Conservation (phyloP, 495 filamentous ascomycete species). For the Aspergillus bertholletiae region DNA sequence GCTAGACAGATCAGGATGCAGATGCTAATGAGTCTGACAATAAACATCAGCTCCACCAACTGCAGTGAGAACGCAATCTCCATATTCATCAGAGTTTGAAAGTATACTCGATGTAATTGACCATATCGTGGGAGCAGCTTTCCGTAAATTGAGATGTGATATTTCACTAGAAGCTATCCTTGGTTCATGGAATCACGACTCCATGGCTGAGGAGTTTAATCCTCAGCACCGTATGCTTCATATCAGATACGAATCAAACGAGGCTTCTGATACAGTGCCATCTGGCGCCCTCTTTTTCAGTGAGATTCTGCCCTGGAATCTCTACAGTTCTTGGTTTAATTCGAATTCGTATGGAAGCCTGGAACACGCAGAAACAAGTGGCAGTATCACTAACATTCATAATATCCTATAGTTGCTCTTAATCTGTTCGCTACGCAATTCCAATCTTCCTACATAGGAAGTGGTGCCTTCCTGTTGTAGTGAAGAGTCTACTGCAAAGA, state of each 20-base stretch:
- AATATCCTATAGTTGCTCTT: too few species aligned
- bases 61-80: too few species aligned
- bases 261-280: too few species aligned
- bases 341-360: neutral
- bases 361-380: neutral
- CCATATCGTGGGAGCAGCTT: too few species aligned
- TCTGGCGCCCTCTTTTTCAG: conserved; percentile 64
- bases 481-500: neutral
- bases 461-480: neutral
- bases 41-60: too few species aligned
- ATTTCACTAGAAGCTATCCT: conserved; percentile 61
- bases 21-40: too few species aligned
- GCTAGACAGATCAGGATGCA: too few species aligned
- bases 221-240: conserved; percentile 76
- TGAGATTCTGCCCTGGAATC: conserved; percentile 41
- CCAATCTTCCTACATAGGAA: neutral
- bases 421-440: too few species aligned
- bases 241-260: conserved; percentile 55
- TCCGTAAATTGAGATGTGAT: too few species aligned
- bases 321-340: conserved; percentile 29
- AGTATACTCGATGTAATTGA: too few species aligned
- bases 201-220: conserved; percentile 82
- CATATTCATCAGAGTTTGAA: too few species aligned
- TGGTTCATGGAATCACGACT: conserved; percentile 67
- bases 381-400: too few species aligned